phyloP scores from a whole-genome alignment of 2,329 filamentous ascomycete genomes.

The Trichoderma guizhouense region DNA sequence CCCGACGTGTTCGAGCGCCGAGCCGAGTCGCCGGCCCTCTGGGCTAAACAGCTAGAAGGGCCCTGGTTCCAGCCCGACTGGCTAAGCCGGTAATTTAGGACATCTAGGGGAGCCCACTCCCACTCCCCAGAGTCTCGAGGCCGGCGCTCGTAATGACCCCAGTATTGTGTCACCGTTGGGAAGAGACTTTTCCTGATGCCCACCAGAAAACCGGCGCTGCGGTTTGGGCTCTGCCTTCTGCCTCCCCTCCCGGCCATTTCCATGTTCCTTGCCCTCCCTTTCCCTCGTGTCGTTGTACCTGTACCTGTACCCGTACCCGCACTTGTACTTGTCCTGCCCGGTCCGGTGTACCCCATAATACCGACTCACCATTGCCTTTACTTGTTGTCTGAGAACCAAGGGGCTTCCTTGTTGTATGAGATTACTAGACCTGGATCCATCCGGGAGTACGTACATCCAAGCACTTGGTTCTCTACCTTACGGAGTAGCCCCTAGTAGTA shows the following conservation, averaged over 20 bases:
- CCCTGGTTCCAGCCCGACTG: slow-evolving; percentile 14
- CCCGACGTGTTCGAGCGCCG: slow-evolving; percentile 17
- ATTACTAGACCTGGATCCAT: slow-evolving; percentile 6
- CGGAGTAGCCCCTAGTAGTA: neutral
- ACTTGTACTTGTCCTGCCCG: neutral
- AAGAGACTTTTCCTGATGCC: neutral
- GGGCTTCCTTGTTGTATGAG: slow-evolving; percentile 2
- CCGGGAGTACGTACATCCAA: neutral
- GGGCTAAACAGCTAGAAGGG: slow-evolving; percentile 4
- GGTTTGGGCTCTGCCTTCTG: slow-evolving; percentile 9
- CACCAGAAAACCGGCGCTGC: slow-evolving; percentile 12
- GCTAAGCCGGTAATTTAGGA: slow-evolving; percentile 7
- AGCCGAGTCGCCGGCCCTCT: slow-evolving; percentile 14
- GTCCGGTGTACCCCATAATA: slow-evolving; percentile 9
- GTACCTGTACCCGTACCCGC: neutral
- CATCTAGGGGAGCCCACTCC: slow-evolving; percentile 6
- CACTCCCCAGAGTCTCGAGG: slow-evolving; percentile 2
- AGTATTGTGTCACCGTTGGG: slow-evolving; percentile 17
- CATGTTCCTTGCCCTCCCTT: neutral
- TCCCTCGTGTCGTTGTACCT: slow-evolving; percentile 1
- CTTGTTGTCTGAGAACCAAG: slow-evolving; percentile 3
- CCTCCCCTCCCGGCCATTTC: slow-evolving; percentile 7
- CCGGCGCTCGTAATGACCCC: slow-evolving; percentile 8
- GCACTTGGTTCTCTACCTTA: neutral
- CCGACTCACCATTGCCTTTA: slow-evolving; percentile 9